These are phyloP conservation scores for Exserohilum rostratum DNA, from an alignment of 2,329 filamentous ascomycete species.

Conservation along the genomic window DNA sequence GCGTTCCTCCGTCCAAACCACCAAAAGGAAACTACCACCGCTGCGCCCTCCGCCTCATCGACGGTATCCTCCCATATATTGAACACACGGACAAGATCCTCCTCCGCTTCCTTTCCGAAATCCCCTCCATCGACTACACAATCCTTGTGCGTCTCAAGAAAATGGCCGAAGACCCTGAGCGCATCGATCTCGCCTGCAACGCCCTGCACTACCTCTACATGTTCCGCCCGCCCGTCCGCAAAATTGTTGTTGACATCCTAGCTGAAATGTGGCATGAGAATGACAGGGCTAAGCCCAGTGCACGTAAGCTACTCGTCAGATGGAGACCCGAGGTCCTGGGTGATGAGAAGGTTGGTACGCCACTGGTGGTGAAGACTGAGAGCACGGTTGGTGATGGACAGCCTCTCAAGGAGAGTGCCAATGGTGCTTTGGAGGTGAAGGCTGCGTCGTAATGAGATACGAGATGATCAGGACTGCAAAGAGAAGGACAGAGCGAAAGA, in stretches of 20 bases:
- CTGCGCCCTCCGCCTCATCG: conserved; percentile 80
- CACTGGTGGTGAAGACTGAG: conserved; percentile 30
- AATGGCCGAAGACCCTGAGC: conserved; percentile 67
- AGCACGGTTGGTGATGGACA: conserved; percentile 15
- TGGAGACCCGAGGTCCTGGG: conserved; percentile 60
- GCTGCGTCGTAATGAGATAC: conserved; percentile 22
- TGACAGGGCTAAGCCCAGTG: conserved; percentile 54
- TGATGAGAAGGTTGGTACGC: conserved; percentile 19
- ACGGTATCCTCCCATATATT: conserved; percentile 89
- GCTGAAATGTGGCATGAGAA: conserved; percentile 62
- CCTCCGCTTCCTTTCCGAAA: conserved; percentile 88
- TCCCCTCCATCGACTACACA: conserved; percentile 75
- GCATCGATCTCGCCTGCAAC: conserved; percentile 64
- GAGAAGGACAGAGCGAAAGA: not conserved
- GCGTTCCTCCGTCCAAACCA: conserved; percentile 48
- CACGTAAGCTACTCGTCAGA: conserved; percentile 60
- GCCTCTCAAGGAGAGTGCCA: conserved; percentile 30
- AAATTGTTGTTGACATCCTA: conserved; percentile 63
- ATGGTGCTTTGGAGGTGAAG: conserved; percentile 39
- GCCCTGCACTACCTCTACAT: conserved; percentile 59
- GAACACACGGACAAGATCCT: conserved; percentile 88
- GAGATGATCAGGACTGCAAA: not conserved
- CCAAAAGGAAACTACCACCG: conserved; percentile 70
- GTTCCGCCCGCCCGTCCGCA: conserved; percentile 64
- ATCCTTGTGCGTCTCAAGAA: conserved; percentile 75